phyloP scores from a whole-genome alignment of 768 basidiomycete genomes.

The Leccinum imitatum region DNA sequence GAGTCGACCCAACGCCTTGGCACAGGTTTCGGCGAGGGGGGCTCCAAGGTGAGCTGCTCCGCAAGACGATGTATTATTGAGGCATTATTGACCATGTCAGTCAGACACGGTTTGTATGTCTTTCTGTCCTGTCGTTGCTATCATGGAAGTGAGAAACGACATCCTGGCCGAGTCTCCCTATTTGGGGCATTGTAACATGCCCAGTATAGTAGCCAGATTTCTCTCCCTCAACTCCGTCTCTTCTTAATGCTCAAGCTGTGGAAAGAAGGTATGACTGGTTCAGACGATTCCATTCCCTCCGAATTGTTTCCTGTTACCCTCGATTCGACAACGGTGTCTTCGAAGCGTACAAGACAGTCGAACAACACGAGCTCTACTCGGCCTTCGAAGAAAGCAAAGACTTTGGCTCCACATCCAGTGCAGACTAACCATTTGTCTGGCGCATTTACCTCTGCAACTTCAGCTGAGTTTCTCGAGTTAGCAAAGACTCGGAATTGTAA shows the following conservation, averaged over 20 bases:
- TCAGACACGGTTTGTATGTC: slow-evolving; percentile 5
- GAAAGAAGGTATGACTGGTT: slow-evolving; percentile 15
- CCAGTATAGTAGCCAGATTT: not conserved
- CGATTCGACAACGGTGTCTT: slow-evolving; percentile 1
- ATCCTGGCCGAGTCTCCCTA: slow-evolving; percentile 1
- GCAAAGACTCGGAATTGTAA: slow-evolving; percentile 24
- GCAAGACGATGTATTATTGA: slow-evolving; percentile 31
- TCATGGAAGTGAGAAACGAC: slow-evolving; percentile 18
- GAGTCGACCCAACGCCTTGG: slow-evolving; percentile 44
- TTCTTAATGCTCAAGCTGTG: slow-evolving; percentile 23
- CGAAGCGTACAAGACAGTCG: slow-evolving; percentile 16
- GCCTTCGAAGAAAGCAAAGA: slow-evolving; percentile 15
- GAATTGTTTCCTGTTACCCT: slow-evolving; percentile 16
- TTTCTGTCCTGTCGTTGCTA: not conserved
- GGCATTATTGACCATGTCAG: slow-evolving; percentile 55
- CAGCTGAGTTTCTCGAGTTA: slow-evolving; percentile 18
- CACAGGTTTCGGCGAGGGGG: slow-evolving; percentile 18
- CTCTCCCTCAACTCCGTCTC: not conserved
- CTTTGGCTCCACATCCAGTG: not conserved
- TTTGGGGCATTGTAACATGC: not conserved
- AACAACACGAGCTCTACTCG: not conserved
- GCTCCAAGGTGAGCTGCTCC: slow-evolving; percentile 24
- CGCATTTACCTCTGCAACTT: slow-evolving; percentile 6
- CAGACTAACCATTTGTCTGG: not conserved
- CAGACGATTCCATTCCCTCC: slow-evolving; percentile 22